Evolutionary conservation across 345 rosid genomes (phyloP).

Genomic region (Salix viminalis): DNA sequence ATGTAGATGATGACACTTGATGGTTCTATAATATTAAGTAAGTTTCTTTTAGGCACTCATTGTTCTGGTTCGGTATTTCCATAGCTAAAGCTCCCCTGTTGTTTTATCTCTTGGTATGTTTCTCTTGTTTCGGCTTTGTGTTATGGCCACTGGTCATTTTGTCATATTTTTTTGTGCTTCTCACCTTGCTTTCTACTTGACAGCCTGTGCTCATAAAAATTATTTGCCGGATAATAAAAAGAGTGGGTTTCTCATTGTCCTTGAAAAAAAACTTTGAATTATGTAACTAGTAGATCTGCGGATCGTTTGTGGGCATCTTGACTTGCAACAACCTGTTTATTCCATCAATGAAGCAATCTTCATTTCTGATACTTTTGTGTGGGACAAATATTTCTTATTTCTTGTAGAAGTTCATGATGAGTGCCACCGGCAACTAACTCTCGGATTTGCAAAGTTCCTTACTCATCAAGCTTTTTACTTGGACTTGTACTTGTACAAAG

Average conservation of each 20-base stretch:
- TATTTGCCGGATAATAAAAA: too few species aligned
- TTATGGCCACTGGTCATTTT: too few species aligned
- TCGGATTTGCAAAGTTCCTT: background rate
- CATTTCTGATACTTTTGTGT: background rate
- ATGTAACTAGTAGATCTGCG: too few species aligned
- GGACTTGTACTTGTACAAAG: background rate
- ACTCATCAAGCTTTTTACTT: background rate
- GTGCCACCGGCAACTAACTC: background rate
- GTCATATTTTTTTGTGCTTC: too few species aligned
- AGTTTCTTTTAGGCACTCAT: conserved; percentile 5
- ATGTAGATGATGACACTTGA: conserved; percentile 47
- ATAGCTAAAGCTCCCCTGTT: background rate
- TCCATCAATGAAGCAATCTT: too few species aligned
- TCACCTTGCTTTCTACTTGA: too few species aligned
- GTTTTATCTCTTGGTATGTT: background rate
- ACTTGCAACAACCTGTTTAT: too few species aligned
- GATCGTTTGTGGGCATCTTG: too few species aligned
- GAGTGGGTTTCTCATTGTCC: too few species aligned
- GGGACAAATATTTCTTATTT: background rate
- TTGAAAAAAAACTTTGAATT: too few species aligned
- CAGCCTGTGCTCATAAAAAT: too few species aligned
- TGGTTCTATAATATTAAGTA: conserved; percentile 13
- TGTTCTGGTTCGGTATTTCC: background rate
- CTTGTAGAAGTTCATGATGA: background rate
- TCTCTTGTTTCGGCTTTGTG: background rate